phyloP scores from a whole-genome alignment of 345 rosid species.

The Euphorbia tirucalli region DNA sequence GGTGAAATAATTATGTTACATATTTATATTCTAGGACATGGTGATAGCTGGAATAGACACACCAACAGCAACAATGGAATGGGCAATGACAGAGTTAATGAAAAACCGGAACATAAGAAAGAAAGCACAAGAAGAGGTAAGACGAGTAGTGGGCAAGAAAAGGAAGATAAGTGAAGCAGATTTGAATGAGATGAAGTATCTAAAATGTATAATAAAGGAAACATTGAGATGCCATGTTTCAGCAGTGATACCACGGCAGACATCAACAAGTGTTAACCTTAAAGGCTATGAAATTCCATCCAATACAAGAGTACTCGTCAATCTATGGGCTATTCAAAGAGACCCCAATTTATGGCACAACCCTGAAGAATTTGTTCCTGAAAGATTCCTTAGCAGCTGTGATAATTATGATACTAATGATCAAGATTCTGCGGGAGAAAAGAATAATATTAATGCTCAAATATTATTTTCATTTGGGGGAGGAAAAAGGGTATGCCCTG shows the following conservation, averaged over 20 bases:
- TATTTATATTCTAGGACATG: no score
- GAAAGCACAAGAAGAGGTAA: slow-evolving; percentile 20
- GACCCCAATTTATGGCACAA: no score
- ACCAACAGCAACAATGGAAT: slow-evolving; percentile 17
- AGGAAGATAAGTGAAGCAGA: background rate
- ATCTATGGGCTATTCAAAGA: no score
- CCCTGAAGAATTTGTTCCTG: no score
- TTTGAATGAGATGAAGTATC: background rate
- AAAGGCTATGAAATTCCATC: slow-evolving; percentile 8
- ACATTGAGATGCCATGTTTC: slow-evolving; percentile 6
- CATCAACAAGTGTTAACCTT: slow-evolving; percentile 11
- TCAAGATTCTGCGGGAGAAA: no score
- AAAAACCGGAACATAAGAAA: slow-evolving; percentile 17
- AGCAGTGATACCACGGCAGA: background rate
- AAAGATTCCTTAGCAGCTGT: no score
- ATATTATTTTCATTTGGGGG: no score
- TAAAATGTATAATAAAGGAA: slow-evolving; percentile 12
- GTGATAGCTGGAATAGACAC: slow-evolving; percentile 21
- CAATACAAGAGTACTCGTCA: slow-evolving; percentile 12
- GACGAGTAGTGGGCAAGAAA: slow-evolving; percentile 14
- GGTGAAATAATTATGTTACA: no score
- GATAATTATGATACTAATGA: no score
- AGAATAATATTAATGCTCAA: background rate
- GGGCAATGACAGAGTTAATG: slow-evolving; percentile 25
- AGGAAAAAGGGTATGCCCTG: slow-evolving; percentile 13